These are phyloP conservation scores for Cyberlindnera galapagoensis DNA, from an alignment of 805 yeast genomes.

Conservation along the genomic window DNA sequence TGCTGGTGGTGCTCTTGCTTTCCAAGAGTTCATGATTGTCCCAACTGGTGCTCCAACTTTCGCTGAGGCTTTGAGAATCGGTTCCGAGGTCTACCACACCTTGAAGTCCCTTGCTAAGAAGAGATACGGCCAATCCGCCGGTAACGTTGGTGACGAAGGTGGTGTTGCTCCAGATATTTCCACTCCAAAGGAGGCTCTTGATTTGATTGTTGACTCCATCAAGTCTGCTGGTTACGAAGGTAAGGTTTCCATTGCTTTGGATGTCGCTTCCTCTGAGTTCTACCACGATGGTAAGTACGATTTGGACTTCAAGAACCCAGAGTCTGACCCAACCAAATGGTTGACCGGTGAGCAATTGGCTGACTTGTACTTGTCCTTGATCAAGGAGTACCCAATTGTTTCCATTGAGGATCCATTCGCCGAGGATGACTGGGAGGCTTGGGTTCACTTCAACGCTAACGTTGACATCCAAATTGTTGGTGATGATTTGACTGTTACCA, in stretches of 20 bases:
- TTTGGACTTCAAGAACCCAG: conserved; percentile 96
- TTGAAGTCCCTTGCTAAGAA: conserved; percentile 89
- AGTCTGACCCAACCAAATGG: conserved; percentile 87
- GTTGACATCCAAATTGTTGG: conserved; percentile 87
- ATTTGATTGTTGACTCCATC: conserved; percentile 86
- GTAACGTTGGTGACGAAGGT: conserved; percentile 99
- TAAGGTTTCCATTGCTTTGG: conserved; percentile 85
- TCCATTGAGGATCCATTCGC: conserved; percentile 99
- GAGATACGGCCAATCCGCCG: conserved; percentile 96
- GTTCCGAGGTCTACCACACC: conserved; percentile 97
- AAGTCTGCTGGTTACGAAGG: conserved; percentile 94
- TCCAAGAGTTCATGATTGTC: conserved; percentile 99
- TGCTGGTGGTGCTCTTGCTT: conserved; percentile 98
- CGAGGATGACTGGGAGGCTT: conserved; percentile 99
- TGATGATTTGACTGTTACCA: conserved; percentile 98
- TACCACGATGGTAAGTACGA: conserved; percentile 96
- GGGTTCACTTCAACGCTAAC: conserved; percentile 80
- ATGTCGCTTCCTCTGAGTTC: conserved; percentile 97
- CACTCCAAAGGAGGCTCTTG: conserved; percentile 95
- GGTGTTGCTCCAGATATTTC: conserved; percentile 99
- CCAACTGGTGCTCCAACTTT: conserved; percentile 88
- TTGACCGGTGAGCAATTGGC: conserved; percentile 84
- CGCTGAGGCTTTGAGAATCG: conserved; percentile 94
- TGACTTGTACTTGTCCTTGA: conserved; percentile 70
- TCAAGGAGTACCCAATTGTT: conserved; percentile 92